phyloP scores from a whole-genome alignment of 176 grass and related monocot genomes.

The Puccinellia tenuiflora region DNA sequence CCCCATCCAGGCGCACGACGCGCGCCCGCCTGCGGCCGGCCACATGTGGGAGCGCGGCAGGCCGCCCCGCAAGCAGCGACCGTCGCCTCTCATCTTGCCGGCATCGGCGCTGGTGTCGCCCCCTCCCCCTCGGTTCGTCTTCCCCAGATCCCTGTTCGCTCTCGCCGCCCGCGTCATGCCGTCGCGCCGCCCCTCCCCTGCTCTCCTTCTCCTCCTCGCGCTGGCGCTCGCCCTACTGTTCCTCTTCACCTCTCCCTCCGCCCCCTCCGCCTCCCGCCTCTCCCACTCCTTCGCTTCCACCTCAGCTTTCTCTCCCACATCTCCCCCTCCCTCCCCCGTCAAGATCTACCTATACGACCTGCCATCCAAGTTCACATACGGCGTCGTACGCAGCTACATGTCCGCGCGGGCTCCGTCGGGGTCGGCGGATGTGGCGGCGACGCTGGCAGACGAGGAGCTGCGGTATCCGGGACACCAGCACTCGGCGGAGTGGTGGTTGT shows the following conservation, averaged over 20 bases:
- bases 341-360: slow-evolving; percentile 84
- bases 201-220: slow-evolving; percentile 26
- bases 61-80: slow-evolving; percentile 44
- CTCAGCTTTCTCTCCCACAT: neutral
- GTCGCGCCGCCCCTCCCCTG: slow-evolving; percentile 26
- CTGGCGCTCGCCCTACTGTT: slow-evolving; percentile 36
- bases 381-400: slow-evolving; percentile 70
- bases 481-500: slow-evolving; percentile 86
- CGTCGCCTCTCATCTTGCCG: slow-evolving; percentile 32
- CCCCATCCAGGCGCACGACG: neutral
- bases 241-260: slow-evolving; percentile 32
- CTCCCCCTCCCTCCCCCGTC: slow-evolving; percentile 12
- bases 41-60: slow-evolving; percentile 71
- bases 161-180: slow-evolving; percentile 40
- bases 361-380: slow-evolving; percentile 69
- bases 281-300: slow-evolving; percentile 9
- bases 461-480: slow-evolving; percentile 87
- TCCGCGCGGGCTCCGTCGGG: slow-evolving; percentile 32
- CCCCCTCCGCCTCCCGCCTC: slow-evolving; percentile 15
- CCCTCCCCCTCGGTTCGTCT: slow-evolving; percentile 24
- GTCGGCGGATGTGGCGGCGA: neutral
- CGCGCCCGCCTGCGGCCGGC: neutral
- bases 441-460: slow-evolving; percentile 29
- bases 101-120: slow-evolving; percentile 21
- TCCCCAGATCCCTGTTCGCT: slow-evolving; percentile 36